Percentiles rank a stretch among this genome's conserved stretches.
Evolutionary conservation across 805 yeast genomes (phyloP).

Genomic region (Candida coquimbonensis): DNA sequence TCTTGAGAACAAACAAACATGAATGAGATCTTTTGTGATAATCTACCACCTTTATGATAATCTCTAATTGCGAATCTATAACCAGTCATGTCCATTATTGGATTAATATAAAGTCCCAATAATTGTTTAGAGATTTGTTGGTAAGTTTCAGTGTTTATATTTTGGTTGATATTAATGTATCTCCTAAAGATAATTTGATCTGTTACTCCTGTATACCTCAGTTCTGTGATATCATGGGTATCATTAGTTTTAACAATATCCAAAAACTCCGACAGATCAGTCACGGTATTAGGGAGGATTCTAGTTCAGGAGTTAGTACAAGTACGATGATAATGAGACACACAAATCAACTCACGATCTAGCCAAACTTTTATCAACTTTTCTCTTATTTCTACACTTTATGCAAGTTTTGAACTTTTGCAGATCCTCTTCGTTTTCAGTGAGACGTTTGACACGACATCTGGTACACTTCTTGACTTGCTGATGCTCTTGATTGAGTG

Average conservation of each 20-base stretch:
- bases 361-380: slow-evolving; percentile 21
- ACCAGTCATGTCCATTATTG: slow-evolving; percentile 35
- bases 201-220: slow-evolving; percentile 28
- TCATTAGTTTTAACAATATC: slow-evolving; percentile 29
- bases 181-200: slow-evolving; percentile 28
- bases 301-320: slow-evolving; percentile 1
- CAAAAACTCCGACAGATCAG: slow-evolving; percentile 28
- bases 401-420: slow-evolving; percentile 36
- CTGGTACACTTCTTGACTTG: slow-evolving; percentile 33
- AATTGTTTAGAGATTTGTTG: slow-evolving; percentile 29
- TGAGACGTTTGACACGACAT: slow-evolving; percentile 33
- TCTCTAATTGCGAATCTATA: slow-evolving; percentile 38
- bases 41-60: slow-evolving; percentile 36
- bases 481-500: neutral
- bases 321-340: neutral
- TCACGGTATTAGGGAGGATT: slow-evolving; percentile 22
- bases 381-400: slow-evolving; percentile 33
- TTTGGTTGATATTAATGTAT: slow-evolving; percentile 21
- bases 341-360: slow-evolving; percentile 5
- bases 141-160: slow-evolving; percentile 26
- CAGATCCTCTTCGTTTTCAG: slow-evolving; percentile 28
- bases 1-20: slow-evolving; percentile 41
- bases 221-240: slow-evolving; percentile 29
- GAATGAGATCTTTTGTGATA: slow-evolving; percentile 35
- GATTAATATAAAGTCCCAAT: slow-evolving; percentile 31